These are phyloP conservation scores for Amylostereum chailletii DNA, from an alignment of 1,284 basidiomycete genomes.

Conservation along the genomic window DNA sequence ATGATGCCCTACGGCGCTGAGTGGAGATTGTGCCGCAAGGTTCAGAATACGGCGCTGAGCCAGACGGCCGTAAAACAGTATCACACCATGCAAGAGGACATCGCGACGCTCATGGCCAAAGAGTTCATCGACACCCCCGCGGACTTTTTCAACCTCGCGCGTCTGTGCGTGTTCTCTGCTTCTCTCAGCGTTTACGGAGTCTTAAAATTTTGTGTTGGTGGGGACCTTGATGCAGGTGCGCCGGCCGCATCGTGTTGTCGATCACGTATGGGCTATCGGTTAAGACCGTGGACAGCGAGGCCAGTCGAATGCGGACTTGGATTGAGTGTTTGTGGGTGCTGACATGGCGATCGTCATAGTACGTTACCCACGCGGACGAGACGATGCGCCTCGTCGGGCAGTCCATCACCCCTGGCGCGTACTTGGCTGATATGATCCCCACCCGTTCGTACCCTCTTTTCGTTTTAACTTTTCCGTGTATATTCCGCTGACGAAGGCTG, in stretches of 20 bases:
- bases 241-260: constrained; percentile 6
- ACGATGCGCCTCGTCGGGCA: constrained; percentile 10
- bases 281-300: constrained; percentile 10
- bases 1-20: no score
- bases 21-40: no score
- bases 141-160: no score
- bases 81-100: no score
- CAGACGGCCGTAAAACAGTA: no score
- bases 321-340: no score
- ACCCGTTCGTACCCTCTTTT: not conserved
- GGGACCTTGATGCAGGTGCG: not conserved
- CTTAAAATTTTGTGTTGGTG: no score
- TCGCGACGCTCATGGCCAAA: no score
- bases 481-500: not conserved
- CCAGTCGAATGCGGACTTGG: not conserved
- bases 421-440: not conserved
- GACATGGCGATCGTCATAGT: not conserved
- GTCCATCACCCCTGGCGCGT: not conserved
- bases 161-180: no score
- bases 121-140: no score
- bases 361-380: constrained; percentile 11
- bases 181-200: no score
- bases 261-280: constrained; percentile 13
- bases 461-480: not conserved
- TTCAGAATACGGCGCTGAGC: no score